A percentile compares a stretch with the other conserved stretches of the same genome.
These are phyloP conservation scores for Teunomyces pallodes DNA, from an alignment of 805 yeast genomes.

Conservation along the genomic window DNA sequence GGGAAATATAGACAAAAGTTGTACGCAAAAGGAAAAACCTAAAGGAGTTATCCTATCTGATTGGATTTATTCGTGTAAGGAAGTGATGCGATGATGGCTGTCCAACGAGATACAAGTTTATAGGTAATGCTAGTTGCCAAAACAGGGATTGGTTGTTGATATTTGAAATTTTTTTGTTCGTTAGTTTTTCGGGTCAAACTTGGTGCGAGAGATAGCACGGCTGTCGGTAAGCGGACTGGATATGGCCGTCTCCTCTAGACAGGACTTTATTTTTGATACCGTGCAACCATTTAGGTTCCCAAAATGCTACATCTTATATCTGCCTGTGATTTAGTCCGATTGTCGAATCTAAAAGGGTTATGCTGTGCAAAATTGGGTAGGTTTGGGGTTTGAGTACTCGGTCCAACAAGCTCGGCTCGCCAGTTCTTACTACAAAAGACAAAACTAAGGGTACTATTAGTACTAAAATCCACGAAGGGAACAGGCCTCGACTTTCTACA, in stretches of 20 bases:
- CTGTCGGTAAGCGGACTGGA: neutral
- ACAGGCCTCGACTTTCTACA: neutral
- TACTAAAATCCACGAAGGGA: too few relatives aligned
- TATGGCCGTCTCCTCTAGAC: neutral
- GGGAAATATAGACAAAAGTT: neutral
- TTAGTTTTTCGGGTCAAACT: neutral
- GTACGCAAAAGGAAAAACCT: neutral
- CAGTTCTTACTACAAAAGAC: too few relatives aligned
- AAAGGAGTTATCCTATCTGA: neutral
- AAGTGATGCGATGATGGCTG: neutral
- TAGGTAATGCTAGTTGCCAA: neutral
- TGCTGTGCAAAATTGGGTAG: too few relatives aligned
- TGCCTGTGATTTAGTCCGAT: neutral
- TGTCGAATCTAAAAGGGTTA: neutral
- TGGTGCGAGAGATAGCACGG: conserved; percentile 2
- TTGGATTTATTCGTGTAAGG: neutral
- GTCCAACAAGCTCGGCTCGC: too few relatives aligned
- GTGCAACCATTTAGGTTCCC: neutral
- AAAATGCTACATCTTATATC: neutral
- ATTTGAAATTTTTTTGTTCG: conserved; percentile 4
- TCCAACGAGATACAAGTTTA: neutral
- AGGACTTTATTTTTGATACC: neutral
- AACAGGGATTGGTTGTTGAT: conserved; percentile 4
- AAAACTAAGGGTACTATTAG: too few relatives aligned
- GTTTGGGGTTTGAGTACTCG: too few relatives aligned